Conservation (phyloP, 805 yeast species). For the Yarrowia sp. region DNA sequence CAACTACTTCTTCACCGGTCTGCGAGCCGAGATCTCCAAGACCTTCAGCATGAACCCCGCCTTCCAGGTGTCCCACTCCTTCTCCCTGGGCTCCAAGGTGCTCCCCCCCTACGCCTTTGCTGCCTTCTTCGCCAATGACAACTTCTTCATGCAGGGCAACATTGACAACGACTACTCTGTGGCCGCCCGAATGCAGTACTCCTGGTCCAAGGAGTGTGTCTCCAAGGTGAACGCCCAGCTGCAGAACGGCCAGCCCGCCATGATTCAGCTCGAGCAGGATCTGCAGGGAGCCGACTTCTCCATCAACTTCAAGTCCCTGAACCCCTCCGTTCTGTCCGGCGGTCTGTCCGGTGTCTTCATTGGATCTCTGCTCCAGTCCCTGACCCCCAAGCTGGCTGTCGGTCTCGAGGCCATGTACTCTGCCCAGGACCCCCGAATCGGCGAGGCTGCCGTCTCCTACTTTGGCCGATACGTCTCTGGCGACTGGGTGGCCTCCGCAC, state of each 20-base stretch:
- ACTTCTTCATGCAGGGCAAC: conserved; percentile 87
- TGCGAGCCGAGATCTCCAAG: conserved; percentile 95
- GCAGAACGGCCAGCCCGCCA: conserved; percentile 86
- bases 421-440: conserved; percentile 60
- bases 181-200: conserved; percentile 88
- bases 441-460: conserved; percentile 89
- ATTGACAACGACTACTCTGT: conserved; percentile 85
- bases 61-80: conserved; percentile 95
- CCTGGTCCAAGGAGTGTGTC: conserved; percentile 80
- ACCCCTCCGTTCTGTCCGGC: conserved; percentile 80
- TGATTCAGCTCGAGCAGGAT: conserved; percentile 97
- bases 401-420: conserved; percentile 95
- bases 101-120: conserved; percentile 91
- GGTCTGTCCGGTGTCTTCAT: conserved; percentile 90
- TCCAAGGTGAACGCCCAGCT: conserved; percentile 88
- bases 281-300: conserved; percentile 89
- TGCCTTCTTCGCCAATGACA: conserved; percentile 87
- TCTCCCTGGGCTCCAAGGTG: conserved; percentile 82
- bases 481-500: conserved; percentile 93
- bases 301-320: conserved; percentile 85
- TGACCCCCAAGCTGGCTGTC: conserved; percentile 80
- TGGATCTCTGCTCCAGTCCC: conserved; percentile 87
- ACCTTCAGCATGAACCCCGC: conserved; percentile 90
- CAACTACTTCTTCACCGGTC: conserved; percentile 91
- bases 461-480: conserved; percentile 88